phyloP scores from a whole-genome alignment of 2,329 filamentous ascomycete species.

The Didymella arachidicola region DNA sequence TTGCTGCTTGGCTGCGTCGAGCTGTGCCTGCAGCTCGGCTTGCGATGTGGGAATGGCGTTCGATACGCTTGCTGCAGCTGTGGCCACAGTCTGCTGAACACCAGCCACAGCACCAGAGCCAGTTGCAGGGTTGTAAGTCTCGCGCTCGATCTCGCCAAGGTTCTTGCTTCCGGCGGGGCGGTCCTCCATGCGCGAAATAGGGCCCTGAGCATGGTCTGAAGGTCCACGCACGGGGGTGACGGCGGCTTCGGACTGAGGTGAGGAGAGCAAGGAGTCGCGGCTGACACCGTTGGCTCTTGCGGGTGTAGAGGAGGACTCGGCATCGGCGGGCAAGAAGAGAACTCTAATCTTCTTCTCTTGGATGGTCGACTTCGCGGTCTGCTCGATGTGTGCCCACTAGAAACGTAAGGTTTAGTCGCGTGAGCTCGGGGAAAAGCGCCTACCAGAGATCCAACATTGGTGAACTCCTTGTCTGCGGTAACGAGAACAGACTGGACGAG shows the following conservation, averaged over 20 bases:
- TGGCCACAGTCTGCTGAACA: constrained; percentile 50
- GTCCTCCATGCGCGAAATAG: constrained; percentile 51
- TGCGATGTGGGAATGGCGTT: constrained; percentile 57
- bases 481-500: constrained; percentile 91
- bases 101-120: constrained; percentile 24
- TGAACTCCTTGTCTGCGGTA: constrained; percentile 81
- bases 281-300: constrained; percentile 47
- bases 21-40: constrained; percentile 75
- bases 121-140: constrained; percentile 52
- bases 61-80: constrained; percentile 60
- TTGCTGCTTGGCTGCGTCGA: constrained; percentile 76
- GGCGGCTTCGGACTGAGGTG: constrained; percentile 60
- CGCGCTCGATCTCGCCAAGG: constrained; percentile 52
- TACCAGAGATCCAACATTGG: constrained; percentile 82
- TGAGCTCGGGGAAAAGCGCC: constrained; percentile 39
- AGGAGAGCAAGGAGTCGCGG: constrained; percentile 55
- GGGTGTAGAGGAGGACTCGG: constrained; percentile 44
- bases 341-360: constrained; percentile 97
- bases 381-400: constrained; percentile 79
- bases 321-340: constrained; percentile 75
- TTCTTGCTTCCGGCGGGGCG: constrained; percentile 51
- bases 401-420: constrained; percentile 23
- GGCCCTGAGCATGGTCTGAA: constrained; percentile 43
- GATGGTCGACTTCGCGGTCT: constrained; percentile 76
- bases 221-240: constrained; percentile 56